A percentile compares a stretch with the other conserved stretches of the same genome.
Evolutionary conservation across 2,329 filamentous ascomycete species (phyloP).

Genomic region (Ilyonectria mors-panacis): DNA sequence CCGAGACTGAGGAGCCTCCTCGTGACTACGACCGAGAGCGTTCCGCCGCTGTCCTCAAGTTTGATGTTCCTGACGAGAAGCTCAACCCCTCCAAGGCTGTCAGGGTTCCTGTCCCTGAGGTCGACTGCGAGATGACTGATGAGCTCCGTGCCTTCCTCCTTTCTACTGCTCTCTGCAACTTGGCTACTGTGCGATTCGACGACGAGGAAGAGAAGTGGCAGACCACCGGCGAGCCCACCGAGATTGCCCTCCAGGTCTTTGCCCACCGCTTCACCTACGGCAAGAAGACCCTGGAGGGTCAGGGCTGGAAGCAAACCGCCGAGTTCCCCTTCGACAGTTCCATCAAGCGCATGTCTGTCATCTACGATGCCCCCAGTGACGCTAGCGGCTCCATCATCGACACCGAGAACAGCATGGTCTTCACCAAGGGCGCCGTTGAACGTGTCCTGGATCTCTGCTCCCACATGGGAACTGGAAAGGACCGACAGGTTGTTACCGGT

Average conservation of each 20-base stretch:
- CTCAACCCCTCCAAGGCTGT: conserved; percentile 55
- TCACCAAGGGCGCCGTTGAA: conserved; percentile 75
- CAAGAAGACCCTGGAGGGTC: conserved; percentile 65
- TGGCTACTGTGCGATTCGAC: conserved; percentile 71
- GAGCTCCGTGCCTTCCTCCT: conserved; percentile 67
- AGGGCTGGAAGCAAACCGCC: conserved; percentile 74
- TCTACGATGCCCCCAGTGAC: conserved; percentile 69
- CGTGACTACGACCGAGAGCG: conserved; percentile 73
- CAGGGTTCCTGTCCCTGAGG: conserved; percentile 49
- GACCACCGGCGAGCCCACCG: conserved; percentile 79
- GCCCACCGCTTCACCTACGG: conserved; percentile 76
- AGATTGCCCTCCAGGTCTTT: conserved; percentile 84
- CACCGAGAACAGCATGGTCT: conserved; percentile 66
- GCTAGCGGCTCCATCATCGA: conserved; percentile 57
- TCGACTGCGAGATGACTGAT: conserved; percentile 63
- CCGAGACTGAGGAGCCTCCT: conserved; percentile 57
- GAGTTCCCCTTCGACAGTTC: conserved; percentile 86
- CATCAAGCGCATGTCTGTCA: conserved; percentile 85
- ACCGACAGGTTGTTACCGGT: conserved; percentile 63
- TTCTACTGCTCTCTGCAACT: conserved; percentile 76
- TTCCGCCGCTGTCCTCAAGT: conserved; percentile 72
- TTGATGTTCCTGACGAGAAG: conserved; percentile 74
- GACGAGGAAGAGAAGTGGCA: conserved; percentile 73
- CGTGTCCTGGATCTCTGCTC: conserved; percentile 71
- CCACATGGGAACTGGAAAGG: conserved; percentile 60